phyloP scores from a whole-genome alignment of 805 yeast genomes.

The Kuraishia hungarica region DNA sequence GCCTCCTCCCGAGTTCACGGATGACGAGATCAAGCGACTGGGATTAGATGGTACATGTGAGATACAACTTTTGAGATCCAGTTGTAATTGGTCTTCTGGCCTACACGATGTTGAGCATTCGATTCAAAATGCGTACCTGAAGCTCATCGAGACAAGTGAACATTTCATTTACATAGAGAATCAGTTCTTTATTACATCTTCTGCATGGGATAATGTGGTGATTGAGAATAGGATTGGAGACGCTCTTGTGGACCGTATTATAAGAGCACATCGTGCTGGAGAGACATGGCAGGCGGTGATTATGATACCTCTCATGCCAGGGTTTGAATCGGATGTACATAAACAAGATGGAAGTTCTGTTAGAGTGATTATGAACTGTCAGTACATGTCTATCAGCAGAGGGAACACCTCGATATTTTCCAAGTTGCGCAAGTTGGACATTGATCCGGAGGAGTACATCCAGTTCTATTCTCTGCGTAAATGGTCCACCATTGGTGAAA shows the following conservation, averaged over 20 bases:
- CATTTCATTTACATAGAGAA: constrained; percentile 93
- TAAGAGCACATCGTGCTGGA: constrained; percentile 72
- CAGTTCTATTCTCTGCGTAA: constrained; percentile 88
- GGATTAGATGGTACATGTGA: constrained; percentile 82
- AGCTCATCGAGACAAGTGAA: constrained; percentile 82
- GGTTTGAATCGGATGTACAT: constrained; percentile 90
- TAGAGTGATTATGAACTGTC: constrained; percentile 93
- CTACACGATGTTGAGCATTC: constrained; percentile 78
- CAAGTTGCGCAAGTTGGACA: constrained; percentile 67
- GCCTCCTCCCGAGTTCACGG: constrained; percentile 85
- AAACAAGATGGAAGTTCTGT: constrained; percentile 92
- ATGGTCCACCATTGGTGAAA: constrained; percentile 89
- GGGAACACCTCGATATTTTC: constrained; percentile 87
- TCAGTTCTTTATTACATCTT: constrained; percentile 90
- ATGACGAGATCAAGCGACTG: constrained; percentile 54
- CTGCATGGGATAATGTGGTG: constrained; percentile 73
- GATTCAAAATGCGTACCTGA: constrained; percentile 87
- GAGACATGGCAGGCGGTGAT: constrained; percentile 86
- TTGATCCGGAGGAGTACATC: constrained; percentile 84
- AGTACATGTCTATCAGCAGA: constrained; percentile 85
- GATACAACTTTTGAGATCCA: constrained; percentile 79
- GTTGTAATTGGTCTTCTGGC: constrained; percentile 92
- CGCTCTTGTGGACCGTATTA: constrained; percentile 94
- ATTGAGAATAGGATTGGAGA: constrained; percentile 89
- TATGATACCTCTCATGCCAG: constrained; percentile 95